Evolutionary conservation across 805 yeast genomes (phyloP).

Genomic region (Starmerella kuoi): DNA sequence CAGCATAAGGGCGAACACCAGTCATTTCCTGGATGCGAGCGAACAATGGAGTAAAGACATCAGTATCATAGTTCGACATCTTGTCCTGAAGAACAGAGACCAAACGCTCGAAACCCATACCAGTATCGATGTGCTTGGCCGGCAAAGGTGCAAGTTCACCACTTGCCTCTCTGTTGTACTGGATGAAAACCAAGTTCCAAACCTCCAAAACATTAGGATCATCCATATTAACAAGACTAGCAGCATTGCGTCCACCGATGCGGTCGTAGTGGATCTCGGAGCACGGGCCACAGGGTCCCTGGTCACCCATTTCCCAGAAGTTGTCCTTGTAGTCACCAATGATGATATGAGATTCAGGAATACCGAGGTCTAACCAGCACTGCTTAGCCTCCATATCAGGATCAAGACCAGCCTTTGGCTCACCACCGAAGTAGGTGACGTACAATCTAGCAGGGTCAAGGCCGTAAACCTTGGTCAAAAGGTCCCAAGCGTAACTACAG

Average conservation of each 20-base stretch:
- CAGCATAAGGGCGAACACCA: constrained; percentile 81
- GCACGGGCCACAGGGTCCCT: constrained; percentile 99
- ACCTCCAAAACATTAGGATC: constrained; percentile 96
- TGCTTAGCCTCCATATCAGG: constrained; percentile 91
- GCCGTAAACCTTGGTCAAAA: constrained; percentile 75
- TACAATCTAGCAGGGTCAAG: constrained; percentile 69
- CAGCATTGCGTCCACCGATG: constrained; percentile 95
- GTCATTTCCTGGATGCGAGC: constrained; percentile 80
- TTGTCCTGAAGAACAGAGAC: constrained; percentile 89
- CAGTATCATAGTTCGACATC: constrained; percentile 91
- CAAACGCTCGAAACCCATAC: constrained; percentile 96
- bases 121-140: constrained; percentile 92
- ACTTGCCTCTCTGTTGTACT: constrained; percentile 88
- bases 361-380: constrained; percentile 79
- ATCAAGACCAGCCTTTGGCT: constrained; percentile 61
- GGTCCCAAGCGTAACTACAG: constrained; percentile 77
- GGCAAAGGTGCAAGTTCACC: constrained; percentile 72
- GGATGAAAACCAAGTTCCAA: constrained; percentile 97
- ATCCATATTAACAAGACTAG: constrained; percentile 81
- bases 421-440: constrained; percentile 96
- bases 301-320: constrained; percentile 99
- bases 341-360: constrained; percentile 78
- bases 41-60: constrained; percentile 85
- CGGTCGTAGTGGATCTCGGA: constrained; percentile 96
- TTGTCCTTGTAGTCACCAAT: constrained; percentile 87